Evolutionary conservation across 2,329 filamentous ascomycete genomes (phyloP).

Genomic region (Mycocentrospora acerina): DNA sequence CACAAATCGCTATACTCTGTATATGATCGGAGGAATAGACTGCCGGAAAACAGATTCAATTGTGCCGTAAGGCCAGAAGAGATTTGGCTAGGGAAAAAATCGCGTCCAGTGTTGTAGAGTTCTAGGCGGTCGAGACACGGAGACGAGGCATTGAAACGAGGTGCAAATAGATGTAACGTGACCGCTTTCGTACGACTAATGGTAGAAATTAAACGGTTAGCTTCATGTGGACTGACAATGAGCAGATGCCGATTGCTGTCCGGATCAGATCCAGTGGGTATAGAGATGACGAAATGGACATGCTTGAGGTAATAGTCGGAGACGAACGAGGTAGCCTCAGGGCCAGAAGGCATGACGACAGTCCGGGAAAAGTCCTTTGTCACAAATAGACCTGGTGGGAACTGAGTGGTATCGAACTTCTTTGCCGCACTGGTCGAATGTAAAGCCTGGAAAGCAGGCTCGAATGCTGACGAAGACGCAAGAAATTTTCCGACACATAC

Average conservation of each 20-base stretch:
- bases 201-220: constrained; percentile 49
- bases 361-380: constrained; percentile 56
- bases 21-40: constrained; percentile 61
- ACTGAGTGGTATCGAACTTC: constrained; percentile 36
- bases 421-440: constrained; percentile 43
- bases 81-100: constrained; percentile 4
- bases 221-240: constrained; percentile 64
- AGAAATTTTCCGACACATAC: constrained; percentile 41
- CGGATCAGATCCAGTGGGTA: neutral
- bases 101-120: constrained; percentile 45
- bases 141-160: constrained; percentile 45
- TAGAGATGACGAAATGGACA: constrained; percentile 51
- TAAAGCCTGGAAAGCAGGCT: constrained; percentile 52
- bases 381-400: constrained; percentile 47
- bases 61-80: constrained; percentile 43
- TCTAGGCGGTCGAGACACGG: constrained; percentile 49
- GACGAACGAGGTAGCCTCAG: neutral
- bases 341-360: constrained; percentile 31
- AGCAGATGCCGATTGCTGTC: constrained; percentile 39
- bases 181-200: constrained; percentile 44
- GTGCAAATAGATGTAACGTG: constrained; percentile 55
- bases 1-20: constrained; percentile 58
- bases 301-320: constrained; percentile 55
- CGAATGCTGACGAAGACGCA: constrained; percentile 37
- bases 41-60: constrained; percentile 68